A percentile compares a stretch with the other conserved stretches of the same genome.
phyloP scores from a whole-genome alignment of 164 flowering plant species.

The Sedum album region DNA sequence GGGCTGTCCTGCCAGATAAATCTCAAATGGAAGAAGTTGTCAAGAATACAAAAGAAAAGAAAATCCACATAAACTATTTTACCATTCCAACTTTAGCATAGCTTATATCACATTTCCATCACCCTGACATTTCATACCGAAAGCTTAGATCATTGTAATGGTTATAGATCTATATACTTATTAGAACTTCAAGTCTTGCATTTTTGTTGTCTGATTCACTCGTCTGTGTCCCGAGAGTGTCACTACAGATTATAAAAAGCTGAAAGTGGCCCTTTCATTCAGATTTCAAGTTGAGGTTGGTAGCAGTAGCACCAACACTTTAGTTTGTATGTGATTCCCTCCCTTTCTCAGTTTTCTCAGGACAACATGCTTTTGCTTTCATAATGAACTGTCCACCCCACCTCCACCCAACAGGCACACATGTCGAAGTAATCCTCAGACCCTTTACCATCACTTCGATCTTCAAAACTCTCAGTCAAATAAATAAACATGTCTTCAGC shows the following conservation, averaged over 20 bases:
- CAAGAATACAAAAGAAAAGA: constrained; percentile 57
- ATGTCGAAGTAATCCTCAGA: constrained; percentile 8
- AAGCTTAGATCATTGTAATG: constrained; percentile 9
- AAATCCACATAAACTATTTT: constrained; percentile 32
- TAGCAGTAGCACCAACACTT: constrained; percentile 22
- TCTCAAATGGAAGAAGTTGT: constrained; percentile 82
- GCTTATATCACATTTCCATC: neutral
- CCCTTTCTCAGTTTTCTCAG: constrained; percentile 18
- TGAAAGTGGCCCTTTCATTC: neutral
- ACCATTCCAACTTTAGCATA: neutral
- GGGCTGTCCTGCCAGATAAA: constrained; percentile 91
- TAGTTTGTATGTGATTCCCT: constrained; percentile 59
- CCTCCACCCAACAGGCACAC: constrained; percentile 15
- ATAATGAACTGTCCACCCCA: constrained; percentile 21
- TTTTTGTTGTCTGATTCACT: neutral
- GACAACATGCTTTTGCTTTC: constrained; percentile 18
- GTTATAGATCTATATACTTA: neutral
- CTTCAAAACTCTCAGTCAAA: neutral
- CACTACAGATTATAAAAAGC: neutral
- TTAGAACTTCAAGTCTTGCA: neutral
- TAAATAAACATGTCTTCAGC: neutral
- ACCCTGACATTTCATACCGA: neutral
- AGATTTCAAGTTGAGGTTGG: constrained; percentile 7
- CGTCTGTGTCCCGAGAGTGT: neutral
- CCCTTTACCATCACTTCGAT: neutral